Percentiles rank a stretch among this genome's conserved stretches.
phyloP scores from a whole-genome alignment of 352 stramenopile genomes.

The Phytophthora tentaculata region DNA sequence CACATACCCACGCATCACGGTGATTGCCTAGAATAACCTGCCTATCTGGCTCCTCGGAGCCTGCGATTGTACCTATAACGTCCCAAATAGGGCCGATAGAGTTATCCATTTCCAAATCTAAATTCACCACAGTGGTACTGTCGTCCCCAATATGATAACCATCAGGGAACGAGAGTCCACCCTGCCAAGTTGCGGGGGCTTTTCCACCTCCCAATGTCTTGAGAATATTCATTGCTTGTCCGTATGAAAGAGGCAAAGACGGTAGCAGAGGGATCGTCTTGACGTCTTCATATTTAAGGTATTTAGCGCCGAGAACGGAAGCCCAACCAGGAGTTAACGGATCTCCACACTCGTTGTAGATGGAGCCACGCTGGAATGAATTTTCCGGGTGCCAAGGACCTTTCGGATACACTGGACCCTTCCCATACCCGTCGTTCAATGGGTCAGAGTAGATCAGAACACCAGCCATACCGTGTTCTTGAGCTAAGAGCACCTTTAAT shows the following conservation, averaged over 20 bases:
- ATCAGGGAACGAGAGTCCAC: slow-evolving; percentile 25
- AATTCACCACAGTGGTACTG: slow-evolving; percentile 50
- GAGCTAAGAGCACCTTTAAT: slow-evolving; percentile 71
- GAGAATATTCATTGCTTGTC: slow-evolving; percentile 77
- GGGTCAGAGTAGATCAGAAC: slow-evolving; percentile 84
- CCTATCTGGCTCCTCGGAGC: slow-evolving; percentile 50
- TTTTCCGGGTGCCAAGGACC: slow-evolving; percentile 36
- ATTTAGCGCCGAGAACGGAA: slow-evolving; percentile 1
- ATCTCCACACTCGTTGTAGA: slow-evolving; percentile 44
- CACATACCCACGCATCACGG: slow-evolving; percentile 70
- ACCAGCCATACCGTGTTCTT: slow-evolving; percentile 59
- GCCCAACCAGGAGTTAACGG: slow-evolving; percentile 49
- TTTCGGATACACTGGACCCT: slow-evolving; percentile 66
- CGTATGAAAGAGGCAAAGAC: slow-evolving; percentile 75
- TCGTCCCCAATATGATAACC: slow-evolving; percentile 81
- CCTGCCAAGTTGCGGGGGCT: slow-evolving; percentile 63
- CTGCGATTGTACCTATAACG: slow-evolving; percentile 83
- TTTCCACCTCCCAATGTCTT: slow-evolving; percentile 57
- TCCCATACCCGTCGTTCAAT: slow-evolving; percentile 66
- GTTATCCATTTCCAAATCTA: slow-evolving; percentile 84
- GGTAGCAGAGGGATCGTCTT: slow-evolving; percentile 74
- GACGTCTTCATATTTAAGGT: slow-evolving; percentile 40
- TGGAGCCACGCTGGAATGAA: slow-evolving; percentile 75
- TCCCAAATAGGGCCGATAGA: slow-evolving; percentile 82
- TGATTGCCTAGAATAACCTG: slow-evolving; percentile 80